Conservation (phyloP, 1,284 basidiomycete species). For the Marasmius oreades region DNA sequence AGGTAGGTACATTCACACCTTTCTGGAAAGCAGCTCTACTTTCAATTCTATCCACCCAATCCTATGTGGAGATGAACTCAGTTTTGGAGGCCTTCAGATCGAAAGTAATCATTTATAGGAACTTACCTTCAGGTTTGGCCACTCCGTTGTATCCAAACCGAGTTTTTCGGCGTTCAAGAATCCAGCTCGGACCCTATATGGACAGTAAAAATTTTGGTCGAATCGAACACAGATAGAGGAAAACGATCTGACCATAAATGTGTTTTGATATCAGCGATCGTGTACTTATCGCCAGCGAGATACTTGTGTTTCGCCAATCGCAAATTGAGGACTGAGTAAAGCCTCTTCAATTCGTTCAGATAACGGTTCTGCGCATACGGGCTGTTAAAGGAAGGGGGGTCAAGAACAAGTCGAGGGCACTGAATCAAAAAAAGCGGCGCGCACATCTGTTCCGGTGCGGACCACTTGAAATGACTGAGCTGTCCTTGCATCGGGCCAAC, state of each 20-base stretch:
- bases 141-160: neutral
- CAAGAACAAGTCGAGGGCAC: too few species aligned
- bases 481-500: neutral
- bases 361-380: neutral
- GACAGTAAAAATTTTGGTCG: neutral
- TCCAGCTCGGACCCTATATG: neutral
- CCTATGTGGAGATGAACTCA: neutral
- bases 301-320: neutral
- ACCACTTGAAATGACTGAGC: neutral
- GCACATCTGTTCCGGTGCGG: neutral
- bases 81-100: neutral
- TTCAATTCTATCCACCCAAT: neutral
- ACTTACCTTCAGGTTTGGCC: neutral
- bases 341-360: slow-evolving; percentile 4
- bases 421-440: neutral
- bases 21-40: neutral
- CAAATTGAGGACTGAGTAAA: neutral
- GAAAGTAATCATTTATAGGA: neutral
- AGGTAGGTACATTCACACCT: too few species aligned
- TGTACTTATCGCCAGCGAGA: neutral
- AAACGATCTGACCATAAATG: neutral
- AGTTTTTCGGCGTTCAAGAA: too few species aligned
- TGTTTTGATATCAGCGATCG: too few species aligned
- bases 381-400: too few species aligned
- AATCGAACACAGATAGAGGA: neutral